A percentile compares a stretch with the other conserved stretches of the same genome.
These are phyloP conservation scores for Nigrograna mackinnonii DNA, from an alignment of 2,329 filamentous ascomycete species.

Conservation along the genomic window DNA sequence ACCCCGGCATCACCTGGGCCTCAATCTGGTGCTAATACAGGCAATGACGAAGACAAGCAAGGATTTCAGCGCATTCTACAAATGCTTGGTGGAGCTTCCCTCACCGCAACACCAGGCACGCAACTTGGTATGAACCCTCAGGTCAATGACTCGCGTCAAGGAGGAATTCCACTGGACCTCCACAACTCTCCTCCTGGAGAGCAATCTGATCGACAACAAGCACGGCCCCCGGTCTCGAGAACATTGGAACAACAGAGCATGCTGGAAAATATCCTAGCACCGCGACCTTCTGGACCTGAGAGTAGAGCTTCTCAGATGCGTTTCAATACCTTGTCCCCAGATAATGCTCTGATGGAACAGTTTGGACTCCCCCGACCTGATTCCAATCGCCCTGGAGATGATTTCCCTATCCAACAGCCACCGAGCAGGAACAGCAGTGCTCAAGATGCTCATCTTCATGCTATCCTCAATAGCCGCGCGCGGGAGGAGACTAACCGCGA, in stretches of 20 bases:
- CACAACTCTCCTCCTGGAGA: slow-evolving; percentile 30
- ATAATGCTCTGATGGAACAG: slow-evolving; percentile 32
- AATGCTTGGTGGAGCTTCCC: slow-evolving; percentile 67
- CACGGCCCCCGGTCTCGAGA: slow-evolving; percentile 22
- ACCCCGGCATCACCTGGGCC: slow-evolving; percentile 25
- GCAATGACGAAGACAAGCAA: slow-evolving; percentile 74
- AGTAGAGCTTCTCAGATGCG: slow-evolving; percentile 32
- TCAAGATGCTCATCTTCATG: slow-evolving; percentile 37
- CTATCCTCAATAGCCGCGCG: slow-evolving; percentile 42
- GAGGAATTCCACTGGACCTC: slow-evolving; percentile 35
- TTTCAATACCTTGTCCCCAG: slow-evolving; percentile 40
- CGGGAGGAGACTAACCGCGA: slow-evolving; percentile 40
- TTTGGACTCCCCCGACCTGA: slow-evolving; percentile 34
- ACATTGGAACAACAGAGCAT: slow-evolving; percentile 40
- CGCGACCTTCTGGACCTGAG: slow-evolving; percentile 31
- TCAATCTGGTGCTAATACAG: slow-evolving; percentile 30
- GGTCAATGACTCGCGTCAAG: slow-evolving; percentile 30
- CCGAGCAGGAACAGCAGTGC: slow-evolving; percentile 32
- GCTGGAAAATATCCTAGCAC: slow-evolving; percentile 38
- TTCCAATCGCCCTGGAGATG: slow-evolving; percentile 31
- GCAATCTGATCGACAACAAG: slow-evolving; percentile 8
- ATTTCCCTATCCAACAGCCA: slow-evolving; percentile 33
- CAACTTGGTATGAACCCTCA: slow-evolving; percentile 22
- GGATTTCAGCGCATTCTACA: slow-evolving; percentile 82
- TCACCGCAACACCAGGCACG: slow-evolving; percentile 16